These are phyloP conservation scores for Nemania diffusa DNA, from an alignment of 2,329 filamentous ascomycete genomes.

Conservation along the genomic window DNA sequence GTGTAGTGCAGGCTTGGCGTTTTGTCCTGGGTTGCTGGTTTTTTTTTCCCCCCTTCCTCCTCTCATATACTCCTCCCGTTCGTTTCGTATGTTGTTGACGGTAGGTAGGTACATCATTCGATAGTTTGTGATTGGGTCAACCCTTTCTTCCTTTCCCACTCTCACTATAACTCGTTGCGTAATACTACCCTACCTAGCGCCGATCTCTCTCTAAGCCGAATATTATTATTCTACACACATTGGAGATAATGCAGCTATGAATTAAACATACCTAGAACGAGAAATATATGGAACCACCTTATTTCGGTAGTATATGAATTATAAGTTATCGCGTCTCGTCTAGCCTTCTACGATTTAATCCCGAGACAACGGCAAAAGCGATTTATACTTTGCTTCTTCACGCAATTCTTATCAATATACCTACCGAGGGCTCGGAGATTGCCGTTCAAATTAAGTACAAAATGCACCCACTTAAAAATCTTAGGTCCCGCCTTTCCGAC, in stretches of 20 bases:
- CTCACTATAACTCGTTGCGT: background rate
- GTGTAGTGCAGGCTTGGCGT: background rate
- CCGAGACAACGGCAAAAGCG: background rate
- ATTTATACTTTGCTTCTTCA: background rate
- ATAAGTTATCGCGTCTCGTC: background rate
- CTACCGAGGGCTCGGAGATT: constrained; percentile 19
- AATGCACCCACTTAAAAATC: background rate
- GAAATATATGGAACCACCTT: background rate
- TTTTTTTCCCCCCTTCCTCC: background rate
- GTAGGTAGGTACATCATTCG: background rate
- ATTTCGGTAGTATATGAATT: background rate
- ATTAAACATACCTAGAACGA: background rate
- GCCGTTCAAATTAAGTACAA: constrained; percentile 12
- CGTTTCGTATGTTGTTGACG: background rate
- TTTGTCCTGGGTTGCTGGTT: background rate
- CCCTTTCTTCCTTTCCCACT: background rate
- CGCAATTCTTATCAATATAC: background rate
- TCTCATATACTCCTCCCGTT: background rate
- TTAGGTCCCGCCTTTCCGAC: constrained; percentile 1
- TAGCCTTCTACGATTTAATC: background rate
- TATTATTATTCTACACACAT: background rate
- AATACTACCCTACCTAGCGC: background rate
- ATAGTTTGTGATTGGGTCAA: background rate
- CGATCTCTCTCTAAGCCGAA: background rate
- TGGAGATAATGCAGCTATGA: background rate